Percentiles rank a stretch among this genome's conserved stretches.
Evolutionary conservation across 2,329 filamentous ascomycete genomes (phyloP).

Genomic region (Arthrobotrys pseudoclavata): DNA sequence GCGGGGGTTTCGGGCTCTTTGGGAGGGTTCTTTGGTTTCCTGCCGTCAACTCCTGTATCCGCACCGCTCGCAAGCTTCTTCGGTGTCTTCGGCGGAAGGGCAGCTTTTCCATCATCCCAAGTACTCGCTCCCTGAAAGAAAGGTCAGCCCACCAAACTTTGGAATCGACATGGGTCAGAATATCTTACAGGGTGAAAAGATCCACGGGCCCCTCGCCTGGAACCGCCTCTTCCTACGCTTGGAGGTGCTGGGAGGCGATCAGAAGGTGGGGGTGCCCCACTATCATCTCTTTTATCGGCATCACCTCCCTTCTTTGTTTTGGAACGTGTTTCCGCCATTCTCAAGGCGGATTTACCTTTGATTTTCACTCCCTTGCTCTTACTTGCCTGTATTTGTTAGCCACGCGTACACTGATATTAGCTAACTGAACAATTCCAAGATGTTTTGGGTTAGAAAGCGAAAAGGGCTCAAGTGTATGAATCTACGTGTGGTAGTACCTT

Average conservation of each 20-base stretch:
- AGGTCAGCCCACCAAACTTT: neutral
- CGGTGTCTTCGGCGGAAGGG: neutral
- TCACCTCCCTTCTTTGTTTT: neutral
- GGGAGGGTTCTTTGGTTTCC: neutral
- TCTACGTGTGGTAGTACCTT: neutral
- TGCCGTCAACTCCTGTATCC: neutral
- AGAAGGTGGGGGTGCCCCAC: neutral
- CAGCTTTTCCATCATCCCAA: neutral
- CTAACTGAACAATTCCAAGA: neutral
- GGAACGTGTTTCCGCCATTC: neutral
- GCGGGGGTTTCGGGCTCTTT: neutral
- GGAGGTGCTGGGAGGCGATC: neutral
- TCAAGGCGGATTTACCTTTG: neutral
- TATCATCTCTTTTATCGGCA: neutral
- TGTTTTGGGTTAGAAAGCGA: no score
- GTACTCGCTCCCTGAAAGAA: neutral
- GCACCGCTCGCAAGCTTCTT: neutral
- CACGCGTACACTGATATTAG: neutral
- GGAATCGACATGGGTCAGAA: neutral
- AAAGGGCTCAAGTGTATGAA: no score
- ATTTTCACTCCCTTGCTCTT: neutral
- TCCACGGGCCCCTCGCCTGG: neutral
- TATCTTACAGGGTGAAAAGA: constrained; percentile 3
- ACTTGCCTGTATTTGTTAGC: neutral
- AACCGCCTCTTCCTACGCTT: neutral